Percentiles rank a stretch among this genome's conserved stretches.
Conservation (phyloP, 2,329 filamentous ascomycete genomes). For the Microcyclosporella mali region DNA sequence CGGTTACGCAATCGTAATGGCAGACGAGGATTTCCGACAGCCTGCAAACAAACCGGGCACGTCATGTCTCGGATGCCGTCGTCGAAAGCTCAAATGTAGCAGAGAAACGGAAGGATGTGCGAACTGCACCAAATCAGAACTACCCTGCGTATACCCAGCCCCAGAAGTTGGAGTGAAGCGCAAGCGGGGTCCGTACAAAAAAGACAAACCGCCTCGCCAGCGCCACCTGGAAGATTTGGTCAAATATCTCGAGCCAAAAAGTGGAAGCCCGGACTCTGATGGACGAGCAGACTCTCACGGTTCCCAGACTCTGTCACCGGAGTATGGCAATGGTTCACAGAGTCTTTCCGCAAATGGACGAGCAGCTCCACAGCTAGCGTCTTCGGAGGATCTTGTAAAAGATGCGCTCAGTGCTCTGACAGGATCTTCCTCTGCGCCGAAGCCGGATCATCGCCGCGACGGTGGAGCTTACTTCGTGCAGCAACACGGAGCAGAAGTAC, state of each 20-base stretch:
- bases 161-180: slow-evolving; percentile 24
- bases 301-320: background rate
- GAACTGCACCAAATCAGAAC: slow-evolving; percentile 23
- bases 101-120: slow-evolving; percentile 22
- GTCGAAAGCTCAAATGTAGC: slow-evolving; percentile 26
- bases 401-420: slow-evolving; percentile 26
- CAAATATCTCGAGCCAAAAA: slow-evolving; percentile 23
- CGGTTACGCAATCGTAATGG: background rate
- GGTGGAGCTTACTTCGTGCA: slow-evolving; percentile 9
- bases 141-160: slow-evolving; percentile 25
- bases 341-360: slow-evolving; percentile 1
- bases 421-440: slow-evolving; percentile 12
- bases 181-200: slow-evolving; percentile 29
- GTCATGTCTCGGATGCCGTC: slow-evolving; percentile 24
- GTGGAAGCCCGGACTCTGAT: slow-evolving; percentile 1
- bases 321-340: background rate
- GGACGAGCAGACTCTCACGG: background rate
- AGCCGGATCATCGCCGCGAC: slow-evolving; percentile 15
- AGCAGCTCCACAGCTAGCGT: slow-evolving; percentile 5
- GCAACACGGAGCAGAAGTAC: background rate
- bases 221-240: slow-evolving; percentile 27
- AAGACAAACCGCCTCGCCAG: slow-evolving; percentile 24
- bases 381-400: slow-evolving; percentile 21
- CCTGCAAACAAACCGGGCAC: slow-evolving; percentile 24
- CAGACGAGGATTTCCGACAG: slow-evolving; percentile 2